Percentiles rank a stretch among this genome's conserved stretches.
phyloP scores from a whole-genome alignment of 129 eudicot genomes.

The Chrysanthemum makinoi region DNA sequence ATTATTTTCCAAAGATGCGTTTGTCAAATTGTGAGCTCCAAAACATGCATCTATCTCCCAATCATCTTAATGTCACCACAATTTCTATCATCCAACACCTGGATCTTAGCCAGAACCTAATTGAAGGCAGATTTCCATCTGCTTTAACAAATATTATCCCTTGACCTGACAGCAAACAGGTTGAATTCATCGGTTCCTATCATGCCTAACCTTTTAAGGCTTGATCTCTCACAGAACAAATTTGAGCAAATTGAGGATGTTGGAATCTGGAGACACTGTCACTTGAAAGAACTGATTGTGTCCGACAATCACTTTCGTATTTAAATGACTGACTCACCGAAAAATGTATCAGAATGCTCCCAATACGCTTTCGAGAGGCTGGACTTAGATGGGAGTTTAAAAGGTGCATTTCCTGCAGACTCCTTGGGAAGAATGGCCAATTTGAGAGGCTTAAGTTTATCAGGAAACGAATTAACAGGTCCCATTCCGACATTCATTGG shows the following conservation, averaged over 20 bases:
- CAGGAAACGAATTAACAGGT: not conserved
- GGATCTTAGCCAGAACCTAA: not conserved
- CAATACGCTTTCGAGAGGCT: not conserved
- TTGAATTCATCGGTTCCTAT: not conserved
- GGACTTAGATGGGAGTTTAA: not conserved
- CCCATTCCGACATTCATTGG: not conserved
- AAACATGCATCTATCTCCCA: not conserved
- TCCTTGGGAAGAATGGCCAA: not conserved
- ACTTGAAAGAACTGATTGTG: not conserved
- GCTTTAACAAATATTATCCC: not conserved
- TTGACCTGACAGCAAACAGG: not conserved
- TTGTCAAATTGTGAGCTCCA: not conserved
- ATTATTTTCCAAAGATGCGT: not conserved
- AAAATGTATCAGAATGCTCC: not conserved
- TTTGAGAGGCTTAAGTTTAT: not conserved
- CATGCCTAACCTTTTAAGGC: not conserved
- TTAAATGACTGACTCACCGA: not conserved
- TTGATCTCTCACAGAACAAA: not conserved
- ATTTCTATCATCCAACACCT: not conserved
- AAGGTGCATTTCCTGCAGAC: not conserved
- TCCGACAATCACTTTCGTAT: not conserved
- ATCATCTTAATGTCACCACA: not conserved
- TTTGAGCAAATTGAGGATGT: not conserved
- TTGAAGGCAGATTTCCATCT: constrained; percentile 6
- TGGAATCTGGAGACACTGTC: not conserved